These are phyloP conservation scores for Closterium sp. DNA, from an alignment of 139 green algal genomes.

Conservation along the genomic window DNA sequence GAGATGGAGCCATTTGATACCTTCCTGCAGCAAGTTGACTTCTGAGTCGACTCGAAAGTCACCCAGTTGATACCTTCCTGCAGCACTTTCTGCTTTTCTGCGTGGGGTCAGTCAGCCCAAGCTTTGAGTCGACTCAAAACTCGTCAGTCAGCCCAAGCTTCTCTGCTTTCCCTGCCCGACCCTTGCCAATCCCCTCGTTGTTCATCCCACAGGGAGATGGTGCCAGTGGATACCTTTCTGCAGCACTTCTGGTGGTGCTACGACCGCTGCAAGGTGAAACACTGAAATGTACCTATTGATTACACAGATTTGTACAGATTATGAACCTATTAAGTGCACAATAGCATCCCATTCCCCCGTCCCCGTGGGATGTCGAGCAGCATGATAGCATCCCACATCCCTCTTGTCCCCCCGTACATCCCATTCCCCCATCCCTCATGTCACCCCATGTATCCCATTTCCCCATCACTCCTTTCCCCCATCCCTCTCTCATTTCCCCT, in stretches of 20 bases:
- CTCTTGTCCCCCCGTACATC: no score
- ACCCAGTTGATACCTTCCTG: no score
- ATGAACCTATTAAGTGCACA: no score
- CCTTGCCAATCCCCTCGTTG: not conserved
- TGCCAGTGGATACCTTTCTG: constrained; percentile 59
- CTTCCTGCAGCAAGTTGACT: constrained; percentile 65
- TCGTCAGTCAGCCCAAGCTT: no score
- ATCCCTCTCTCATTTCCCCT: constrained; percentile 72
- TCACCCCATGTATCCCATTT: no score
- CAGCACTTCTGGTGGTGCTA: constrained; percentile 64
- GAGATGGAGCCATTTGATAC: constrained; percentile 44
- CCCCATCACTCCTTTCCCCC: not conserved
- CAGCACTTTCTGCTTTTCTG: constrained; percentile 52
- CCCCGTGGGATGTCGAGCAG: no score
- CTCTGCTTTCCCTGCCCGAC: not conserved
- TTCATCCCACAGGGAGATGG: constrained; percentile 40
- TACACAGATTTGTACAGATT: no score
- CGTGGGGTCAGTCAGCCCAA: constrained; percentile 31
- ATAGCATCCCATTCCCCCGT: no score
- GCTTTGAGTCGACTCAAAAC: no score
- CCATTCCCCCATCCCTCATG: not conserved
- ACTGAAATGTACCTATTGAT: no score
- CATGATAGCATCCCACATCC: no score
- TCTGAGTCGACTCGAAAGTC: no score
- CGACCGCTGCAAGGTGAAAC: constrained; percentile 39